Conservation (phyloP, 192 early-diverging fungal genomes). For the Powellomyces hirtus region DNA sequence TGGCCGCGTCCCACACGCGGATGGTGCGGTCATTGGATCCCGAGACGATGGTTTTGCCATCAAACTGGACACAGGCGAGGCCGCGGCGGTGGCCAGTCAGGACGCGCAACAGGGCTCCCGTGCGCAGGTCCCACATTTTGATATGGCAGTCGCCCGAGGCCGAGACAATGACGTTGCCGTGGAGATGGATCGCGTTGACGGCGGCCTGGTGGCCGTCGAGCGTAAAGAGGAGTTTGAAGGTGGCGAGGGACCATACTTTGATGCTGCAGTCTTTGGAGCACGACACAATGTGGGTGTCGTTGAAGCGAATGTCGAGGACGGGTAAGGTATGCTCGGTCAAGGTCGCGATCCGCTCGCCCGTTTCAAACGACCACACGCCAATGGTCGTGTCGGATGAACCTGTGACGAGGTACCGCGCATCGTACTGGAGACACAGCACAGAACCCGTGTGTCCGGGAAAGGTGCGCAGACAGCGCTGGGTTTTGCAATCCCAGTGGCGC, state of each 20-base stretch:
- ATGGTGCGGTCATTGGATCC: constrained; percentile 51
- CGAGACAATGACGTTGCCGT: constrained; percentile 67
- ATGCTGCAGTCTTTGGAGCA: constrained; percentile 93
- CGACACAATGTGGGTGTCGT: constrained; percentile 66
- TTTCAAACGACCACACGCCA: constrained; percentile 58
- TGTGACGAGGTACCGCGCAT: constrained; percentile 45
- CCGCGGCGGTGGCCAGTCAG: constrained; percentile 44
- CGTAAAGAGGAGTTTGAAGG: constrained; percentile 58
- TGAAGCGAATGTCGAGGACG: constrained; percentile 86
- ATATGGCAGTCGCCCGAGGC: constrained; percentile 86
- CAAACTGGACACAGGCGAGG: constrained; percentile 45
- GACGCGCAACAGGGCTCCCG: constrained; percentile 43
- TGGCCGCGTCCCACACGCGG: constrained; percentile 42
- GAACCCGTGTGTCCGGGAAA: constrained; percentile 47
- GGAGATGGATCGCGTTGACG: constrained; percentile 87
- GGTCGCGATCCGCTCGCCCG: constrained; percentile 37
- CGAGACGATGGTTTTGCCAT: constrained; percentile 32
- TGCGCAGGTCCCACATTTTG: constrained; percentile 73
- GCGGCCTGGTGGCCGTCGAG: constrained; percentile 83
- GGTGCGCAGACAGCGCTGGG: constrained; percentile 15
- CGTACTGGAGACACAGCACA: constrained; percentile 59
- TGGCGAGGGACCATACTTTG: constrained; percentile 67
- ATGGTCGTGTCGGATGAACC: constrained; percentile 50
- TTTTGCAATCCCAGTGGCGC: constrained; percentile 44
- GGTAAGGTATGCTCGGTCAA: constrained; percentile 74